These are phyloP conservation scores for Penicillium riverlandense DNA, from an alignment of 495 filamentous ascomycete species.

Conservation along the genomic window DNA sequence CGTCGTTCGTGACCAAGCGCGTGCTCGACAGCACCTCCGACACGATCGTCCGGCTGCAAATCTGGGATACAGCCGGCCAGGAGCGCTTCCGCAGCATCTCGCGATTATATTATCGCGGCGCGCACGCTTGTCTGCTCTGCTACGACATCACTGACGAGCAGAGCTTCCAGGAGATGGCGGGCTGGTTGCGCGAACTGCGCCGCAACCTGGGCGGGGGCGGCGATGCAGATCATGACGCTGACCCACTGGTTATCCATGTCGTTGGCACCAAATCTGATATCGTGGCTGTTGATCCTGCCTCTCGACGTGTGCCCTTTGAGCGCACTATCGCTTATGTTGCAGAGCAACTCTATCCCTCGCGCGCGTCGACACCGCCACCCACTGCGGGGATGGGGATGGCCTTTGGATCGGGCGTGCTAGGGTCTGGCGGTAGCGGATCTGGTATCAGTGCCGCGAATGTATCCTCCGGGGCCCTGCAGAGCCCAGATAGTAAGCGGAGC, in stretches of 20 bases:
- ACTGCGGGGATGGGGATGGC: constrained; percentile 35
- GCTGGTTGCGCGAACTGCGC: constrained; percentile 78
- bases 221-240: constrained; percentile 4
- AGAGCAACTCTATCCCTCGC: constrained; percentile 70
- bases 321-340: constrained; percentile 90
- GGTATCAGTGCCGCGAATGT: constrained; percentile 15
- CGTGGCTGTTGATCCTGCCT: constrained; percentile 68
- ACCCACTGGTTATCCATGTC: constrained; percentile 86
- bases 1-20: constrained; percentile 88
- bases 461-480: constrained; percentile 44
- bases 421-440: constrained; percentile 2
- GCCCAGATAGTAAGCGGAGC: constrained; percentile 68
- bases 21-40: constrained; percentile 78
- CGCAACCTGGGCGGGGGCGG: constrained; percentile 48
- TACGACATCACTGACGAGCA: constrained; percentile 86
- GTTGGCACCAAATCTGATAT: constrained; percentile 94
- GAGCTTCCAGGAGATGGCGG: constrained; percentile 89
- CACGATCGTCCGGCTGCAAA: constrained; percentile 74
- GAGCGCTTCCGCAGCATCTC: constrained; percentile 93
- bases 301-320: constrained; percentile 83
- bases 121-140: constrained; percentile 89
- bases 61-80: constrained; percentile 94
- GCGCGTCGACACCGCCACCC: constrained; percentile 56
- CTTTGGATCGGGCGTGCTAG: constrained; percentile 10
- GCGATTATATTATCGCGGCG: constrained; percentile 89